These are phyloP conservation scores for Populus hybrid DNA, from an alignment of 441 rosid species.

Conservation along the genomic window DNA sequence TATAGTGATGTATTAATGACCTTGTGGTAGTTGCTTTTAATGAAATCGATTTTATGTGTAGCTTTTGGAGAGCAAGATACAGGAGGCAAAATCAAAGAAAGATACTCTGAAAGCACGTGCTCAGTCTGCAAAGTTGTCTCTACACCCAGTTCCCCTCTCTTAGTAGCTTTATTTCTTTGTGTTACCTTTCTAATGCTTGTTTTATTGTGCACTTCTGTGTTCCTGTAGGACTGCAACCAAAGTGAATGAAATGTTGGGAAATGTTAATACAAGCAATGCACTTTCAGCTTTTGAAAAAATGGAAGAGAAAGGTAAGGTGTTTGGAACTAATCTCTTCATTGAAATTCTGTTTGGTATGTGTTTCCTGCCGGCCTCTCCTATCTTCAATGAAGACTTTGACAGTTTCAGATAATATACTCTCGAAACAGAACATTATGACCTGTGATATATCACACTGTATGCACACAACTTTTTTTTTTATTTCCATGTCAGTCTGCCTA, in stretches of 20 bases:
- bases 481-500: background rate
- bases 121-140: slow-evolving; percentile 81
- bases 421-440: background rate
- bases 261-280: slow-evolving; percentile 72
- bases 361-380: background rate
- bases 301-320: slow-evolving; percentile 76
- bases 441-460: background rate
- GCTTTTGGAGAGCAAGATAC: slow-evolving; percentile 98
- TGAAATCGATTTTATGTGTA: slow-evolving; percentile 26
- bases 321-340: slow-evolving; percentile 5
- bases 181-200: background rate
- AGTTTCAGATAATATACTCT: background rate
- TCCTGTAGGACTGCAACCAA: slow-evolving; percentile 65
- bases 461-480: background rate
- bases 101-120: slow-evolving; percentile 97
- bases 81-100: slow-evolving; percentile 95
- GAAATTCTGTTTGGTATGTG: background rate
- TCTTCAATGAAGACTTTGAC: background rate
- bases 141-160: slow-evolving; percentile 18
- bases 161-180: slow-evolving; percentile 6
- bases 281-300: slow-evolving; percentile 77
- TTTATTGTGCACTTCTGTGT: slow-evolving; percentile 11
- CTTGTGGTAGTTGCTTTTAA: slow-evolving; percentile 11
- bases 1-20: slow-evolving; percentile 13
- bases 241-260: slow-evolving; percentile 78